Conservation (phyloP, 2,329 filamentous ascomycete species). For the Diplocarpon mali region DNA sequence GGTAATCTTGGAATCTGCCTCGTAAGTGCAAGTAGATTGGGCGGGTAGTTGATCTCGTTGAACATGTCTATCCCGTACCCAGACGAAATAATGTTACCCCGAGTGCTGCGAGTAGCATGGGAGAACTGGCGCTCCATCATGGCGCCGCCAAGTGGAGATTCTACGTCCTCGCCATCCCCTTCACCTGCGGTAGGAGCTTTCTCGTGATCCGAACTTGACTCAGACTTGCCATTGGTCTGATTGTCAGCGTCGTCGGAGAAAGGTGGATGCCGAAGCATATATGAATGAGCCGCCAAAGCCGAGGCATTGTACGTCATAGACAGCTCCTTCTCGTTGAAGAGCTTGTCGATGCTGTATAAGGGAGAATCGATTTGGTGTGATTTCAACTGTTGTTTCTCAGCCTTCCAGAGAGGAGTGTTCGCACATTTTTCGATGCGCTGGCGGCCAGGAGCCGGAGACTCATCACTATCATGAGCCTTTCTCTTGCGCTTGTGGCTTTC, state of each 20-base stretch:
- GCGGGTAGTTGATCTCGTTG: slow-evolving; percentile 45
- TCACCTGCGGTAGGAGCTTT: slow-evolving; percentile 40
- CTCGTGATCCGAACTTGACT: slow-evolving; percentile 31
- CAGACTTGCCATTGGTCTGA: slow-evolving; percentile 34
- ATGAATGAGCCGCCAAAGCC: slow-evolving; percentile 50
- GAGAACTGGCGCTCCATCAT: slow-evolving; percentile 54
- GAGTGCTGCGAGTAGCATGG: slow-evolving; percentile 52
- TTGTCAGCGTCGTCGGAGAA: slow-evolving; percentile 17
- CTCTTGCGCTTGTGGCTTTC: slow-evolving; percentile 54
- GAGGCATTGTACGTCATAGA: slow-evolving; percentile 53
- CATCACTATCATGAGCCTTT: slow-evolving; percentile 48
- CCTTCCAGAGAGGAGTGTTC: slow-evolving; percentile 52
- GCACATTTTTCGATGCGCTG: slow-evolving; percentile 43
- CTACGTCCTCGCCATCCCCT: slow-evolving; percentile 39
- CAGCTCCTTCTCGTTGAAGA: slow-evolving; percentile 61
- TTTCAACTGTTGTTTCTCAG: slow-evolving; percentile 41
- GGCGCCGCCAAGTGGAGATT: slow-evolving; percentile 39
- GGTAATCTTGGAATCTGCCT: slow-evolving; percentile 25
- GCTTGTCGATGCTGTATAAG: slow-evolving; percentile 55
- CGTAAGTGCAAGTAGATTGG: slow-evolving; percentile 35
- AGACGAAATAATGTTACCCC: slow-evolving; percentile 36
- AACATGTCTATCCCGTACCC: slow-evolving; percentile 49
- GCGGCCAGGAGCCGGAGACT: slow-evolving; percentile 48
- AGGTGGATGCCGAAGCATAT: slow-evolving; percentile 42
- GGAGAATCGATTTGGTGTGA: slow-evolving; percentile 43